Percentiles rank a stretch among this genome's conserved stretches.
These are phyloP conservation scores for Eremochloa ophiuroides DNA, from an alignment of 176 grass and related monocot species.

Conservation along the genomic window DNA sequence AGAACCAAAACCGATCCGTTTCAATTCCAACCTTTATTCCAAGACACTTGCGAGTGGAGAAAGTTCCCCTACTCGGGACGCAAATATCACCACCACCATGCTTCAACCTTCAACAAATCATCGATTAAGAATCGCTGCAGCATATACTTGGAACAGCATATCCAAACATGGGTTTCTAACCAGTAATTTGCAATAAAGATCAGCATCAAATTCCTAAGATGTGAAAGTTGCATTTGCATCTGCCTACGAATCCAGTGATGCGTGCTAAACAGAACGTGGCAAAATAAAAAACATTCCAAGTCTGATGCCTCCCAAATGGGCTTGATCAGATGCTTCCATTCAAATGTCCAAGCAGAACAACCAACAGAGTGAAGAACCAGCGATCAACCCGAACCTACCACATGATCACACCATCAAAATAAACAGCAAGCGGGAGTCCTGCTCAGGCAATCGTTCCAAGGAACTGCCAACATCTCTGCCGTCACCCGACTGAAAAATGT, in stretches of 20 bases:
- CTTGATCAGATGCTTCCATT: background rate
- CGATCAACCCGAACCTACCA: background rate
- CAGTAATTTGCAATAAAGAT: background rate
- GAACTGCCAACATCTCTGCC: background rate
- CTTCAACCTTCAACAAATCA: too few species aligned
- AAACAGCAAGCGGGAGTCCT: background rate
- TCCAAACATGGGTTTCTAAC: background rate
- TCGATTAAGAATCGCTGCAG: too few species aligned
- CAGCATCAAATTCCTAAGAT: background rate
- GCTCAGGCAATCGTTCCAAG: background rate
- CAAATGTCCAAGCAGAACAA: background rate
- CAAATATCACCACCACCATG: too few species aligned
- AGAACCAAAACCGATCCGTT: background rate
- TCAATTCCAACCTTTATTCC: background rate
- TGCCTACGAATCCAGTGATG: background rate
- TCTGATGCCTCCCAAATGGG: background rate
- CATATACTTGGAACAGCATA: background rate
- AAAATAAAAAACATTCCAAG: background rate
- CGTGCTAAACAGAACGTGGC: background rate
- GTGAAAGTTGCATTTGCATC: background rate
- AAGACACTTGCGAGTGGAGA: too few species aligned
- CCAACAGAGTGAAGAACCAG: background rate
- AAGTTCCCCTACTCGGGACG: too few species aligned
- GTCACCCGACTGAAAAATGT: background rate
- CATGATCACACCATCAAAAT: background rate